These are phyloP conservation scores for Novakomyces olei DNA, from an alignment of 805 yeast genomes.

Conservation along the genomic window DNA sequence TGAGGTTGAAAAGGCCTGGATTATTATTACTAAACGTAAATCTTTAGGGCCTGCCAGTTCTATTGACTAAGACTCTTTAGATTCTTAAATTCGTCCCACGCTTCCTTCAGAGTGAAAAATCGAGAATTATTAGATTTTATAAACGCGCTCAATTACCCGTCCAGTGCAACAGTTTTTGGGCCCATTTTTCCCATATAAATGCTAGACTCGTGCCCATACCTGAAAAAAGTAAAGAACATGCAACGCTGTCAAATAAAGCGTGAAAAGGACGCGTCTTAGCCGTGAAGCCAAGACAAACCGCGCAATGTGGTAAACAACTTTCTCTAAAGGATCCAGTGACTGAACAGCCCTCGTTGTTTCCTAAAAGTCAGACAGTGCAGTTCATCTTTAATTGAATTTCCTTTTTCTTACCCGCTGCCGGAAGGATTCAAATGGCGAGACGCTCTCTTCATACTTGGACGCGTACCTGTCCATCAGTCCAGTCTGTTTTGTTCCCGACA, in stretches of 20 bases:
- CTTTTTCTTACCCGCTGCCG: constrained; percentile 20
- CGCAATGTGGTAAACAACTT: constrained; percentile 51
- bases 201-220: too few relatives aligned
- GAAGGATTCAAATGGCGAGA: constrained; percentile 69
- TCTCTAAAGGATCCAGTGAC: constrained; percentile 52
- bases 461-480: constrained; percentile 31
- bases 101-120: not conserved
- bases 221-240: constrained; percentile 30
- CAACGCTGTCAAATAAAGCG: constrained; percentile 49
- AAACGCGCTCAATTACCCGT: not conserved
- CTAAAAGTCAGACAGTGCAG: not conserved
- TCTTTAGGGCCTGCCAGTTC: not conserved
- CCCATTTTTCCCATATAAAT: not conserved
- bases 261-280: constrained; percentile 46
- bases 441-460: constrained; percentile 45
- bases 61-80: not conserved
- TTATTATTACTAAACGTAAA: not conserved
- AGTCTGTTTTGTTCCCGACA: constrained; percentile 7
- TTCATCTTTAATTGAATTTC: not conserved
- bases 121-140: not conserved
- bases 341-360: constrained; percentile 38
- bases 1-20: not conserved
- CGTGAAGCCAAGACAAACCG: constrained; percentile 55
- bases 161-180: not conserved
- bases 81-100: not conserved